A percentile compares a stretch with the other conserved stretches of the same genome.
These are phyloP conservation scores for Musa beccarii DNA, from an alignment of 176 grass and related monocot genomes.

Conservation along the genomic window DNA sequence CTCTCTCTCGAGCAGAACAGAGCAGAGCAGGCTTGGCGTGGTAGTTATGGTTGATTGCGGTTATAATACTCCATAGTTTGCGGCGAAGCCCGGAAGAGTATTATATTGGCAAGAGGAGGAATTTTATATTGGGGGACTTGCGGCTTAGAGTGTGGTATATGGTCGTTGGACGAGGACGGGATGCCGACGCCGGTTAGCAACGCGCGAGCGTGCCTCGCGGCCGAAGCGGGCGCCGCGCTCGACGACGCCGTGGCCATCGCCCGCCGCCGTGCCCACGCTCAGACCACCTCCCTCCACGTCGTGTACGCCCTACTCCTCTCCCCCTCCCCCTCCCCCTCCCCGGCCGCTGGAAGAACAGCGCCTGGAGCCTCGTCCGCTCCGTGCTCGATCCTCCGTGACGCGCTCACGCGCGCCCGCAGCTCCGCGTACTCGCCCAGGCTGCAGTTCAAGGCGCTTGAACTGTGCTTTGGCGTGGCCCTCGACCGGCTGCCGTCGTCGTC, in stretches of 20 bases:
- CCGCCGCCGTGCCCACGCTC: constrained; percentile 24
- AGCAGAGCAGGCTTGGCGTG: no score
- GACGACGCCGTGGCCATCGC: constrained; percentile 25
- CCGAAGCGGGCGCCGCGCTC: constrained; percentile 28
- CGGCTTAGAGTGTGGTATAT: constrained; percentile 11
- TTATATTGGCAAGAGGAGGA: background rate
- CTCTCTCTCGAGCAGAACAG: background rate
- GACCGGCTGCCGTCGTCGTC: constrained; percentile 52
- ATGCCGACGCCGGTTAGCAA: constrained; percentile 35
- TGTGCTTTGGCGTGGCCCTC: constrained; percentile 69
- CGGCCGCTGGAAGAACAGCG: background rate
- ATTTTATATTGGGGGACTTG: constrained; percentile 9
- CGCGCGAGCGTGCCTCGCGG: constrained; percentile 29
- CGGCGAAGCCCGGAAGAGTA: background rate
- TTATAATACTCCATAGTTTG: background rate
- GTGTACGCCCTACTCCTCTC: constrained; percentile 31
- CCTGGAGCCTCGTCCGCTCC: background rate
- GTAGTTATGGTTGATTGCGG: no score
- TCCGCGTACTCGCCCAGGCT: constrained; percentile 56
- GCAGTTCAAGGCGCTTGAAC: constrained; percentile 83
- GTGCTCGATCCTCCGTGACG: constrained; percentile 51
- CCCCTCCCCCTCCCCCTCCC: background rate
- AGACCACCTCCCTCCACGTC: constrained; percentile 42
- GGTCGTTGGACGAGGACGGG: constrained; percentile 7
- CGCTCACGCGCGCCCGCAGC: constrained; percentile 54